Evolutionary conservation across 2,329 filamentous ascomycete genomes (phyloP).

Genomic region (Ambrosiella beaveri): DNA sequence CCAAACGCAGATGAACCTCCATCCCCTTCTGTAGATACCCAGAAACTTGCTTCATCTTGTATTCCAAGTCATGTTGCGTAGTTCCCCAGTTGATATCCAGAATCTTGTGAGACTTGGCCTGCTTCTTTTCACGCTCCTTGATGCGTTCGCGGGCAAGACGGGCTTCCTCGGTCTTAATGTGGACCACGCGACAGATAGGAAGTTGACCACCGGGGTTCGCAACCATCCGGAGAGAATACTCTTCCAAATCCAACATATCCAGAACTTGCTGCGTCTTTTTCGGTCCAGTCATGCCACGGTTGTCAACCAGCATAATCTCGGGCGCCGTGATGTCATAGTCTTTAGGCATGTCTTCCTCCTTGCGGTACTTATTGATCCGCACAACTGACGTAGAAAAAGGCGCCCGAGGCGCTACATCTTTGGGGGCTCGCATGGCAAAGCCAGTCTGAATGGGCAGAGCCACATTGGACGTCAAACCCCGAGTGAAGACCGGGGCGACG

Average conservation of each 20-base stretch:
- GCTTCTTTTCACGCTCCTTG: constrained; percentile 27
- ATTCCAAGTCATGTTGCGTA: constrained; percentile 53
- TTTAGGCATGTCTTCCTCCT: constrained; percentile 18
- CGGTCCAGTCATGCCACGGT: constrained; percentile 24
- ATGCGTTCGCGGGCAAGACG: constrained; percentile 26
- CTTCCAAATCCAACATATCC: constrained; percentile 19
- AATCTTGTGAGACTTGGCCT: constrained; percentile 42
- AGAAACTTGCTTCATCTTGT: constrained; percentile 48
- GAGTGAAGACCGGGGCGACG: constrained; percentile 1
- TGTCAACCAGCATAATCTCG: constrained; percentile 25
- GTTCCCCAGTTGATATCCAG: constrained; percentile 89
- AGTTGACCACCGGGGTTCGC: constrained; percentile 22
- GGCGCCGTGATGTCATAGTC: constrained; percentile 29
- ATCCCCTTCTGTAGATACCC: constrained; percentile 58
- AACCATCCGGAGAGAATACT: constrained; percentile 26
- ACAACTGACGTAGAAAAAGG: constrained; percentile 1
- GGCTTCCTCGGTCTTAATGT: constrained; percentile 34
- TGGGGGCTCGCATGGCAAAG: not conserved
- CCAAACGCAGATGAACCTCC: constrained; percentile 56
- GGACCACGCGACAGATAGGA: constrained; percentile 50
- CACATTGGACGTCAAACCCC: constrained; percentile 19
- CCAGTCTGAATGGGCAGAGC: constrained; percentile 21
- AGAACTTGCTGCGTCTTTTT: constrained; percentile 25
- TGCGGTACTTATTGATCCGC: constrained; percentile 9
- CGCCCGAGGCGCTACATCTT: not conserved